These are phyloP conservation scores for Cerioporus squamosus DNA, from an alignment of 1,284 basidiomycete species.

Conservation along the genomic window DNA sequence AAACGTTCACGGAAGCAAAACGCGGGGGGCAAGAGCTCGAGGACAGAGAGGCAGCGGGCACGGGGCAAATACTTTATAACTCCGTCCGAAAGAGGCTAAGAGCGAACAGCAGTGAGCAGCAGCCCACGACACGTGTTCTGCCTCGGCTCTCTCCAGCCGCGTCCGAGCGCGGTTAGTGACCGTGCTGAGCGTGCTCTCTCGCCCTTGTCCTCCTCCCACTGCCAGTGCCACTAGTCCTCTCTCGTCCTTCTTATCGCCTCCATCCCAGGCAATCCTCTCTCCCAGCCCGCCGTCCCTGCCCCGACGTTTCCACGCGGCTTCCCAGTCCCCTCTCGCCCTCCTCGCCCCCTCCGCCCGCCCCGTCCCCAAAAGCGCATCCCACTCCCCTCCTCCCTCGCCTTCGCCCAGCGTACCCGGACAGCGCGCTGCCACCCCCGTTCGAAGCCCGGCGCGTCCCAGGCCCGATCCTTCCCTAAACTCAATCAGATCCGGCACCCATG, in stretches of 20 bases:
- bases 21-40: background rate
- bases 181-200: no score
- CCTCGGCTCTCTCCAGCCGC: background rate
- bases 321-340: background rate
- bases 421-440: no score
- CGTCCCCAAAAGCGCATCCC: no score
- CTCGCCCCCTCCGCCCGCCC: background rate
- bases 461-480: background rate
- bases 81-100: no score
- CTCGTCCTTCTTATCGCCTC: background rate
- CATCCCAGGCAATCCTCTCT: background rate
- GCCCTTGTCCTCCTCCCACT: no score
- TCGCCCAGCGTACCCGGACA: no score
- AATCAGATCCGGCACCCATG: background rate
- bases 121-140: no score
- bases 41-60: background rate
- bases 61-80: background rate
- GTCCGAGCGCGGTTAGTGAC: background rate
- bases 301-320: background rate
- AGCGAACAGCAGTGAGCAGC: no score
- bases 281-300: background rate
- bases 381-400: no score
- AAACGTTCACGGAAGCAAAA: background rate
- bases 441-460: background rate
- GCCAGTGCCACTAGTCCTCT: no score